Percentiles rank a stretch among this genome's conserved stretches.
phyloP scores from a whole-genome alignment of 768 basidiomycete genomes.

The Guyanaporus albipodus region DNA sequence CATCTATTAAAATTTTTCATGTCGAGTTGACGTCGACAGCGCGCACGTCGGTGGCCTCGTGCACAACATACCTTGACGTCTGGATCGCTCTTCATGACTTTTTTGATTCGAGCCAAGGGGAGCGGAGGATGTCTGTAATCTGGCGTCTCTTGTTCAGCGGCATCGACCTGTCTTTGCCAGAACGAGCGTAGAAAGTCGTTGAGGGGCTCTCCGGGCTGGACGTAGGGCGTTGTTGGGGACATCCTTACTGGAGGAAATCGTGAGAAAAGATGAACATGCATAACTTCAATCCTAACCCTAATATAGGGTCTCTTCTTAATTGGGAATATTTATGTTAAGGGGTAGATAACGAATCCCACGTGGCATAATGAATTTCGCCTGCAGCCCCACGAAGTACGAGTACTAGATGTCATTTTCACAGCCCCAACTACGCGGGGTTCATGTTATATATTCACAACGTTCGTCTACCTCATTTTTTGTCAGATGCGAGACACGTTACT shows the following conservation, averaged over 20 bases:
- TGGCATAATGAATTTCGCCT: too few species aligned
- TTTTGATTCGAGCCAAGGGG: constrained; percentile 95
- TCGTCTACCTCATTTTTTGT: too few species aligned
- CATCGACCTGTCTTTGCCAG: constrained; percentile 86
- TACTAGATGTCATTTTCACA: too few species aligned
- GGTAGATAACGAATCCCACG: too few species aligned
- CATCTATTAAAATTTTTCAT: constrained; percentile 55
- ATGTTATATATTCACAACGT: too few species aligned
- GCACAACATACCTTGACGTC: constrained; percentile 78
- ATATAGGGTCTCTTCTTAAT: constrained; percentile 10
- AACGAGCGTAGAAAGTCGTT: constrained; percentile 83
- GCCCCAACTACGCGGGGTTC: too few species aligned
- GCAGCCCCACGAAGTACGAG: too few species aligned
- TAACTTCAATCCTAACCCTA: constrained; percentile 26
- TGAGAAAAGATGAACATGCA: constrained; percentile 13
- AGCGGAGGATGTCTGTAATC: constrained; percentile 86
- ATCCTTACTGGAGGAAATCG: constrained; percentile 18
- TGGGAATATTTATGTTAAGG: too few species aligned
- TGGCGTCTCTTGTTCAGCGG: constrained; percentile 82
- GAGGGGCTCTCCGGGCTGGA: constrained; percentile 81
- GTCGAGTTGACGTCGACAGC: not conserved
- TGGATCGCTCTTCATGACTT: constrained; percentile 98
- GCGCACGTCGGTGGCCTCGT: not conserved
- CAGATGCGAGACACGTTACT: too few species aligned
- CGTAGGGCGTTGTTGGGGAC: constrained; percentile 52